These are phyloP conservation scores for Uncinocarpus reesii DNA, from an alignment of 2,329 filamentous ascomycete species.

Conservation along the genomic window DNA sequence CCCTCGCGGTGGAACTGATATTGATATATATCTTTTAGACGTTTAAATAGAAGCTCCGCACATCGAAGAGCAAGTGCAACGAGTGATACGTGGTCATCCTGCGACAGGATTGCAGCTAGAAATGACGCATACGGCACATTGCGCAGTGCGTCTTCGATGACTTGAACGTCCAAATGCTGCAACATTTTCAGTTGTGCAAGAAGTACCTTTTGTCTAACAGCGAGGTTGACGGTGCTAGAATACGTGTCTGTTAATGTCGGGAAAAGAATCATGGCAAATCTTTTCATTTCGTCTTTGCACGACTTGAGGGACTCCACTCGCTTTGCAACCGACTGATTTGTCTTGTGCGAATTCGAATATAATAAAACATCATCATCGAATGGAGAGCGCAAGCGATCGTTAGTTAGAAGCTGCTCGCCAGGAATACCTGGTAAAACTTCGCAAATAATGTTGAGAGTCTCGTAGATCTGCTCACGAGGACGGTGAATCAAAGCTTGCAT, in stretches of 20 bases:
- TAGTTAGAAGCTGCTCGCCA: slow-evolving; percentile 43
- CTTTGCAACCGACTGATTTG: slow-evolving; percentile 57
- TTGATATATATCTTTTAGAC: slow-evolving; percentile 77
- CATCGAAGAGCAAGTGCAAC: slow-evolving; percentile 82
- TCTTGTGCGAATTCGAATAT: slow-evolving; percentile 24
- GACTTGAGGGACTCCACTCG: slow-evolving; percentile 67
- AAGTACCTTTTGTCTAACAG: slow-evolving; percentile 87
- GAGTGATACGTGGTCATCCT: slow-evolving; percentile 81
- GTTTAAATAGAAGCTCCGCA: slow-evolving; percentile 73
- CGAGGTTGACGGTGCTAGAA: slow-evolving; percentile 92
- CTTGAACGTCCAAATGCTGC: slow-evolving; percentile 76
- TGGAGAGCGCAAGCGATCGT: slow-evolving; percentile 38
- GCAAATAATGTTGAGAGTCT: slow-evolving; percentile 95
- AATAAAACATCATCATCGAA: slow-evolving; percentile 38
- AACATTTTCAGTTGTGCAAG: slow-evolving; percentile 97
- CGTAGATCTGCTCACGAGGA: slow-evolving; percentile 88
- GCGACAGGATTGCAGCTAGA: slow-evolving; percentile 84
- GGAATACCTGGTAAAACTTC: slow-evolving; percentile 72
- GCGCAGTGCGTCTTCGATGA: slow-evolving; percentile 74
- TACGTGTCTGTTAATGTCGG: slow-evolving; percentile 94
- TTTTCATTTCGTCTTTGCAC: slow-evolving; percentile 79
- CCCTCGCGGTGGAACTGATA: slow-evolving; percentile 97
- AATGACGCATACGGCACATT: slow-evolving; percentile 93
- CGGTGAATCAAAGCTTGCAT: slow-evolving; percentile 98
- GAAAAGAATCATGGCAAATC: slow-evolving; percentile 85